These are phyloP conservation scores for Aegilops tauschii DNA, from an alignment of 176 grass and related monocot species.

Conservation along the genomic window DNA sequence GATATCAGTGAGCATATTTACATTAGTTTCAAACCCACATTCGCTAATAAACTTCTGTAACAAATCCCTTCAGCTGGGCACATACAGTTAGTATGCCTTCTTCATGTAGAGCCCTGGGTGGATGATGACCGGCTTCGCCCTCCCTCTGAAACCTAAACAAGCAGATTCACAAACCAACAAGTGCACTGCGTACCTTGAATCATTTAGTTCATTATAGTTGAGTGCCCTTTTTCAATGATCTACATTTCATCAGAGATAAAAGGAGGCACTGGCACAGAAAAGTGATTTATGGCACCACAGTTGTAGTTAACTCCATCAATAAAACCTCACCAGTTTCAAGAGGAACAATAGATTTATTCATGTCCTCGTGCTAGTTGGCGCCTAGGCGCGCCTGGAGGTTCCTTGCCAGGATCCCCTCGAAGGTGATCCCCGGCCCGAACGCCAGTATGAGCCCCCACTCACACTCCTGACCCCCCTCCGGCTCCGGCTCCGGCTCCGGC, in stretches of 20 bases:
- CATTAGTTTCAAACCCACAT: neutral
- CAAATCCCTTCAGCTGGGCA: neutral
- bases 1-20: no score
- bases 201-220: no score
- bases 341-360: neutral
- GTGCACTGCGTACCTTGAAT: no score
- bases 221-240: no score
- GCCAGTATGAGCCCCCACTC: conserved; percentile 85
- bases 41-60: neutral
- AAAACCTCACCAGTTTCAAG: no score
- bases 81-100: no score
- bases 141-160: conserved; percentile 47
- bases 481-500: conserved; percentile 23
- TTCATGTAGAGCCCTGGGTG: conserved; percentile 62
- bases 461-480: conserved; percentile 3
- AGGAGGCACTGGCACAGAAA: no score
- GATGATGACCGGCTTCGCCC: conserved; percentile 63
- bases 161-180: neutral
- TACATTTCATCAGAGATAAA: no score
- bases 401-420: conserved; percentile 77
- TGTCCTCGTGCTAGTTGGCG: neutral
- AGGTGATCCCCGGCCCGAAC: conserved; percentile 85
- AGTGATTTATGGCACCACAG: no score
- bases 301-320: no score
- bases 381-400: conserved; percentile 31